phyloP scores from a whole-genome alignment of 441 rosid genomes.

The Gossypium gossypioides region DNA sequence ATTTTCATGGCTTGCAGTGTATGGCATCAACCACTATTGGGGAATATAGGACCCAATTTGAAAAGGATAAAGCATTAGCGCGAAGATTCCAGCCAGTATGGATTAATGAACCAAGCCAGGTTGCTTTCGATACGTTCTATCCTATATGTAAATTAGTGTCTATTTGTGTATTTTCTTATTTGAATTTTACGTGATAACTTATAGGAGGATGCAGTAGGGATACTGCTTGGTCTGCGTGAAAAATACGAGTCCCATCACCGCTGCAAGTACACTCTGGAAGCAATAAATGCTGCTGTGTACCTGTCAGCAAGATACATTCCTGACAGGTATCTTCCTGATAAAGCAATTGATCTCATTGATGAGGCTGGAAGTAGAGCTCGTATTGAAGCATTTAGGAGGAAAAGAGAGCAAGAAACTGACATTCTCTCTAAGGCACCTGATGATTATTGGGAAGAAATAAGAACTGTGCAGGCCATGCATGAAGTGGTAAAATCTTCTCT shows the following conservation, averaged over 20 bases:
- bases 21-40: conserved; percentile 67
- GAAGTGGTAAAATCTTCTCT: conserved; percentile 54
- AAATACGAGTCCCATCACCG: conserved; percentile 67
- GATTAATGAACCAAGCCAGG: conserved; percentile 67
- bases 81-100: conserved; percentile 70
- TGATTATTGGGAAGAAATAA: conserved; percentile 96
- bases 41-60: conserved; percentile 61
- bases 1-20: conserved; percentile 42
- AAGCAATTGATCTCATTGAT: conserved; percentile 74
- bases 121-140: conserved; percentile 15
- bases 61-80: conserved; percentile 68
- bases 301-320: conserved; percentile 59
- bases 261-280: conserved; percentile 53
- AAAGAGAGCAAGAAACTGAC: conserved; percentile 59
- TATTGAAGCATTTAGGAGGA: conserved; percentile 69
- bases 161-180: conserved; percentile 16
- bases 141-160: not conserved
- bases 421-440: conserved; percentile 75
- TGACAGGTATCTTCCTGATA: conserved; percentile 71
- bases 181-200: conserved; percentile 9
- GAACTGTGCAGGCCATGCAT: conserved; percentile 89
- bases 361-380: conserved; percentile 94
- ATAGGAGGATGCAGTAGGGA: conserved; percentile 65
- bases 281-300: conserved; percentile 66
- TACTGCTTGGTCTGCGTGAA: conserved; percentile 58